phyloP scores from a whole-genome alignment of 495 filamentous ascomycete genomes.

The Penicillium parvum region DNA sequence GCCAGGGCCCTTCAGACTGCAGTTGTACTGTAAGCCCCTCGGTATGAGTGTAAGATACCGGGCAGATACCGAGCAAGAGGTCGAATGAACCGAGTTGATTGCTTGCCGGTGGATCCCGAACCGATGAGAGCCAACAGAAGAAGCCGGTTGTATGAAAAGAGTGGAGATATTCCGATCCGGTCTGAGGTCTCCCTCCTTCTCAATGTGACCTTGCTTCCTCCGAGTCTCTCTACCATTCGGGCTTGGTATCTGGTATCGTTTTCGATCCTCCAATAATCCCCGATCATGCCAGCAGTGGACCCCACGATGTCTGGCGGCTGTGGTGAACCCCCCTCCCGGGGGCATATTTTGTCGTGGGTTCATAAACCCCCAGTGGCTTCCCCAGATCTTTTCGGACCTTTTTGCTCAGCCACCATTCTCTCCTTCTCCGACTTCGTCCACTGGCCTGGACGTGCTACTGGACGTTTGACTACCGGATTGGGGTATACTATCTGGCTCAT shows the following conservation, averaged over 20 bases:
- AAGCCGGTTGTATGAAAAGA: neutral
- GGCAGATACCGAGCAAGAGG: slow-evolving; percentile 4
- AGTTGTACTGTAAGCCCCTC: slow-evolving; percentile 3
- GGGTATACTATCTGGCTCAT: slow-evolving; percentile 6
- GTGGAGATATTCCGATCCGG: too few species aligned
- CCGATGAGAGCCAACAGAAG: neutral
- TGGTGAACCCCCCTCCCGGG: too few species aligned
- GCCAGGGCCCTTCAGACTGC: neutral
- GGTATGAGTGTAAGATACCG: slow-evolving; percentile 4
- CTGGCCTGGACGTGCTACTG: slow-evolving; percentile 4
- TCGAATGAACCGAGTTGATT: neutral
- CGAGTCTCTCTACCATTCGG: slow-evolving; percentile 3
- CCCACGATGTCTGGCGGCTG: neutral
- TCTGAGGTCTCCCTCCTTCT: slow-evolving; percentile 12
- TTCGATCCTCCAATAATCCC: slow-evolving; percentile 2
- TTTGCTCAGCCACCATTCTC: neutral
- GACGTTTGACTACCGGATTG: neutral
- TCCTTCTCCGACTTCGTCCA: slow-evolving; percentile 3
- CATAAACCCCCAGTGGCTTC: slow-evolving; percentile 13
- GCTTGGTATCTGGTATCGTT: slow-evolving; percentile 1
- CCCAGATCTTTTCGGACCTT: slow-evolving; percentile 3
- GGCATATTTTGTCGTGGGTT: slow-evolving; percentile 4
- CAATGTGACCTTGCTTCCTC: slow-evolving; percentile 15
- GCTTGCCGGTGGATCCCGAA: slow-evolving; percentile 11
- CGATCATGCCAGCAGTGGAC: slow-evolving; percentile 6